Percentiles rank a stretch among this genome's conserved stretches.
Conservation (phyloP, 2,329 filamentous ascomycete genomes). For the Capronia coronata region DNA sequence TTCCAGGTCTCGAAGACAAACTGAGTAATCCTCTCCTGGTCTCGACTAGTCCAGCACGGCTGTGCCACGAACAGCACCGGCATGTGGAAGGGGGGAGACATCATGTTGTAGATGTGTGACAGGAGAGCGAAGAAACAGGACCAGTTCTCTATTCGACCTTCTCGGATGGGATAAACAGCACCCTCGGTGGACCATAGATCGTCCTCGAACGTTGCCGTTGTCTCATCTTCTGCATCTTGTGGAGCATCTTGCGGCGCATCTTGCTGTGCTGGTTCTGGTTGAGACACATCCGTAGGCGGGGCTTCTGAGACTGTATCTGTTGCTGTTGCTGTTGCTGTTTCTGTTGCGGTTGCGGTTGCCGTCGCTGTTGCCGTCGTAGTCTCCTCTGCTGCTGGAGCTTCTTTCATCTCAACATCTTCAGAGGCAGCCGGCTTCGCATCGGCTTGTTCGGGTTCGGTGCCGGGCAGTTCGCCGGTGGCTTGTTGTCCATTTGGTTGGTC, state of each 20-base stretch:
- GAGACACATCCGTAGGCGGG: not conserved
- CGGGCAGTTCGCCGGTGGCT: conserved; percentile 26
- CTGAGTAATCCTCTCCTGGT: conserved; percentile 79
- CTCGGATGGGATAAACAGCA: conserved; percentile 76
- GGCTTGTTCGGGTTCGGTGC: conserved; percentile 37
- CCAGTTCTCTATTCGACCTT: conserved; percentile 84
- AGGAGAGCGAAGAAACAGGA: conserved; percentile 87
- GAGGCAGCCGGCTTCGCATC: conserved; percentile 27
- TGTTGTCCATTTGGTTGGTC: conserved; percentile 5
- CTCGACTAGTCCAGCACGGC: conserved; percentile 81
- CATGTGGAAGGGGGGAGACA: conserved; percentile 89
- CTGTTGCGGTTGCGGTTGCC: conserved; percentile 14
- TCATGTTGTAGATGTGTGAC: conserved; percentile 79
- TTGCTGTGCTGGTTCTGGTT: conserved; percentile 8
- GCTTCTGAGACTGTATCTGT: conserved; percentile 1
- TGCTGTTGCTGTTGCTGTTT: not conserved
- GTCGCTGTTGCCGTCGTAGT: conserved; percentile 10
- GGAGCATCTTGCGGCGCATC: conserved; percentile 24
- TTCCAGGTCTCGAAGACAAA: conserved; percentile 98
- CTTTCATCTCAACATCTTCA: conserved; percentile 43
- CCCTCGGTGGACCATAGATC: conserved; percentile 81
- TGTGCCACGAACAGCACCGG: conserved; percentile 86
- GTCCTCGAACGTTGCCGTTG: conserved; percentile 66
- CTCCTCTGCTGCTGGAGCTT: conserved; percentile 33
- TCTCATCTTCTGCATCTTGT: conserved; percentile 39